Conservation (phyloP, 73 alveolate species). For the Paramecium sonneborni region DNA sequence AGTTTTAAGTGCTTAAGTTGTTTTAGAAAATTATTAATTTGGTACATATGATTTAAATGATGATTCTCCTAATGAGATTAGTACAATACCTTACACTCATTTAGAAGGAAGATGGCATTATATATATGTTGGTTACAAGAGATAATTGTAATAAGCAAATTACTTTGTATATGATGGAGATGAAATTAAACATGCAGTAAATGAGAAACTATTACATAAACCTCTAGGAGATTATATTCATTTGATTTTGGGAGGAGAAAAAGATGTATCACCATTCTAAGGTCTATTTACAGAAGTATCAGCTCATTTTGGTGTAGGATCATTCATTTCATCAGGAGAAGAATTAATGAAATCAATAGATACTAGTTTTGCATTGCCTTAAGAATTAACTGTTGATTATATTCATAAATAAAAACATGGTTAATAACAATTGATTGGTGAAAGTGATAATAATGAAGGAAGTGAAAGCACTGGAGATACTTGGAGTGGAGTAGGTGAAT, state of each 20-base stretch:
- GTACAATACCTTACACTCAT: neutral
- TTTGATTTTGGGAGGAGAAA: slow-evolving; percentile 38
- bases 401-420: slow-evolving; percentile 37
- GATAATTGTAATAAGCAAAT: neutral
- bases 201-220: slow-evolving; percentile 16
- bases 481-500: slow-evolving; percentile 52
- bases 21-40: slow-evolving; percentile 21
- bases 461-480: slow-evolving; percentile 41
- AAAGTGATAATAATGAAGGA: neutral
- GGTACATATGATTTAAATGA: slow-evolving; percentile 49
- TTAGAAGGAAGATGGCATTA: slow-evolving; percentile 57
- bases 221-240: slow-evolving; percentile 6
- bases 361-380: neutral
- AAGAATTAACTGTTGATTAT: slow-evolving; percentile 31
- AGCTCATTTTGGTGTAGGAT: slow-evolving; percentile 21
- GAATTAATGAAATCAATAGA: slow-evolving; percentile 19
- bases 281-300: neutral
- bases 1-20: neutral
- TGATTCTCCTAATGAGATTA: slow-evolving; percentile 34
- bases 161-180: slow-evolving; percentile 39
- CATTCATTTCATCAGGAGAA: neutral
- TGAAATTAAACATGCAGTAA: neutral
- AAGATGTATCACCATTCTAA: slow-evolving; percentile 16
- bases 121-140: slow-evolving; percentile 12
- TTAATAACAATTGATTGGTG: slow-evolving; percentile 15